These are phyloP conservation scores for Meyerozyma sp. DNA, from an alignment of 1,139 yeast genomes.

Conservation along the genomic window DNA sequence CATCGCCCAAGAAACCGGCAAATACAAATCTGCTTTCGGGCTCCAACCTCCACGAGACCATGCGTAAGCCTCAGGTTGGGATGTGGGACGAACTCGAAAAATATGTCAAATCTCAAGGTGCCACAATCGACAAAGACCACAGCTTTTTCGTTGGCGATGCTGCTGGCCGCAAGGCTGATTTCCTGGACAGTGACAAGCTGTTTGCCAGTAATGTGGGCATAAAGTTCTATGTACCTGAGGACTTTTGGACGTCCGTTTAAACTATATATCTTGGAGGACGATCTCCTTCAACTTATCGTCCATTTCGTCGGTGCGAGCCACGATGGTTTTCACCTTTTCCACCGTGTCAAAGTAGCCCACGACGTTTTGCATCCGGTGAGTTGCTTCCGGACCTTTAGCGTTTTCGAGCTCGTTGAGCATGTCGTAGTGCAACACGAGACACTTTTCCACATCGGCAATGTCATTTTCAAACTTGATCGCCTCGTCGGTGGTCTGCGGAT, in stretches of 20 bases:
- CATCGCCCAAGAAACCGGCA: conserved; percentile 52
- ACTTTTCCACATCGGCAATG: conserved; percentile 39
- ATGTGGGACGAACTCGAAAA: conserved; percentile 53
- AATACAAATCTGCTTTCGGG: conserved; percentile 17
- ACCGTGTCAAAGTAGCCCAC: conserved; percentile 59
- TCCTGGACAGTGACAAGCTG: conserved; percentile 66
- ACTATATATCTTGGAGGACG: conserved; percentile 15
- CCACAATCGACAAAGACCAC: conserved; percentile 28
- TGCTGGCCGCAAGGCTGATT: conserved; percentile 76
- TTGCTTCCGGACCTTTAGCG: conserved; percentile 20
- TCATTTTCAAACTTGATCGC: conserved; percentile 61
- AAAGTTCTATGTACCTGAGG: conserved; percentile 66
- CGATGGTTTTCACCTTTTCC: conserved; percentile 32
- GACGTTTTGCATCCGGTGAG: conserved; percentile 33
- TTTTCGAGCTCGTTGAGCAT: conserved; percentile 20
- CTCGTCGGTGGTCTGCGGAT: conserved; percentile 55
- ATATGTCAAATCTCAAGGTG: conserved; percentile 24
- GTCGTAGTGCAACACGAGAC: conserved; percentile 32
- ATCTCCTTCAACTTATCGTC: conserved; percentile 20
- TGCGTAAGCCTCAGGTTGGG: conserved; percentile 74
- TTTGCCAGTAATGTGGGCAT: conserved; percentile 61
- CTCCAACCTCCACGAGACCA: conserved; percentile 30
- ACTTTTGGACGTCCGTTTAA: conserved; percentile 22
- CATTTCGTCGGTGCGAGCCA: conserved; percentile 17
- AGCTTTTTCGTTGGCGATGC: conserved; percentile 93